Evolutionary conservation across 805 yeast genomes (phyloP), one percentile per base, ranked within the genome.

Genomic region (Spathaspora arborariae): DNA sequence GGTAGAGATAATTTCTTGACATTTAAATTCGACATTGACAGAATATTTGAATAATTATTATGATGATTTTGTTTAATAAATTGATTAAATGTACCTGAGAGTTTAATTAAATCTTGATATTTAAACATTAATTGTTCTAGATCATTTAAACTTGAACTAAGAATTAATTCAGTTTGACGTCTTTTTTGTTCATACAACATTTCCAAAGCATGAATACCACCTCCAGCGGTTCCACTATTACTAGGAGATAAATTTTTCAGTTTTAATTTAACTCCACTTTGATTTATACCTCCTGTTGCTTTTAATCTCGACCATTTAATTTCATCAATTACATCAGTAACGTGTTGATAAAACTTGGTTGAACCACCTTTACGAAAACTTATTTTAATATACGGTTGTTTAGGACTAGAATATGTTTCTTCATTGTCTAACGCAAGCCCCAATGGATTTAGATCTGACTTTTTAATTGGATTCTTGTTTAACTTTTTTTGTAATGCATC

Each of bases 301-400:
- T 41, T 72, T 56, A 63, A 63, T 50, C 49, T 57, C 5, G 71
- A 70, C 85, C 88, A 84, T 41, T 70, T 68, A 9, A 72, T 56
- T 10, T 70, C 72, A 41, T 78, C 81, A n/a, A 85, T 44, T 3
- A 57, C 52, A 39, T 13, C 75, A 58, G 36, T 62, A 55, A 56
- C 63, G 2, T 80, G 61, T 44, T 78, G 74, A 19, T 72, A 74
- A 48, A 74, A 78, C 53, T 85, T 55, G 37, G 68, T 62, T 16
- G 82, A 83, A 6, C 95, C 95, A 4, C 85, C 85, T 35, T 75
- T 76, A 49, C 91, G 77, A 63, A 91, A 91, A 55, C 96, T 85
- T 24, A 89, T 46, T 59, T 87, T 88, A 10, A 85, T 72, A 44
- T 75, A 74, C 1, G 76, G 60, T 45, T 54, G 36, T 54, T 51